Evolutionary conservation across 31 red algal genomes (phyloP), one percentile per base, ranked within the genome.

Genomic region (Porphyra umbilicalis): DNA sequence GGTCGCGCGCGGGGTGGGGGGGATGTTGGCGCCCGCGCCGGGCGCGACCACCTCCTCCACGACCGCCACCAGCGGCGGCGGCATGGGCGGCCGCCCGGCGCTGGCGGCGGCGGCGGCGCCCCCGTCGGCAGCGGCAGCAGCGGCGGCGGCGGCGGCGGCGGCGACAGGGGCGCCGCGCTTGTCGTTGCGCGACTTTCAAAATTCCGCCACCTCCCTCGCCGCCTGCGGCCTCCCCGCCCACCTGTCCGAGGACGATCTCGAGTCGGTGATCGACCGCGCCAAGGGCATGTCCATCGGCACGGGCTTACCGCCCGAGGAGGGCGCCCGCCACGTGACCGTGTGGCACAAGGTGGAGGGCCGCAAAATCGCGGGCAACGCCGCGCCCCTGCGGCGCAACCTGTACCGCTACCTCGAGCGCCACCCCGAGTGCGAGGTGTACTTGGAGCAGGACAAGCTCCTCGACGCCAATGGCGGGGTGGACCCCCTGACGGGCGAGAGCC

Each of bases 311-410:
- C 79, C 85, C 33, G 91, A 88, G 75, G 91, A 94, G 82, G 88
- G 39, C 20, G 89, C 83, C 29, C 85, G 86, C 36, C 89, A 95
- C 81, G 92, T 98, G 15, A 98, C 96, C 32, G 91, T 98, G 38
- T 98, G 96, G 96, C 93, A 98, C 77, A 83, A 86, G 77, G 77
- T 79, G 32, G 93, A 98, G 85, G 80, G 83, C 33, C 90, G 96
- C 79, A 98, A 98, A 80, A 95, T 98, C 35, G 96, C 96, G 16
- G 96, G 96, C 38, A 98, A 98, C 87, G 96, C 96, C 39, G 96
- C 96, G 8, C 96, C 96, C 35, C 79, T 98, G 76, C 91, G 93
- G 33, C 85, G 93, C 0, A 98, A 98, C 82, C 86, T 98, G 79
- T 44, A 85, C 38, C 76, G 85, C 32, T 98, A 98, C 77, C 88